Evolutionary conservation across 1,139 yeast genomes (phyloP), one percentile per base, ranked within the genome.

Genomic region (Nakaseomyces nivariensis): DNA sequence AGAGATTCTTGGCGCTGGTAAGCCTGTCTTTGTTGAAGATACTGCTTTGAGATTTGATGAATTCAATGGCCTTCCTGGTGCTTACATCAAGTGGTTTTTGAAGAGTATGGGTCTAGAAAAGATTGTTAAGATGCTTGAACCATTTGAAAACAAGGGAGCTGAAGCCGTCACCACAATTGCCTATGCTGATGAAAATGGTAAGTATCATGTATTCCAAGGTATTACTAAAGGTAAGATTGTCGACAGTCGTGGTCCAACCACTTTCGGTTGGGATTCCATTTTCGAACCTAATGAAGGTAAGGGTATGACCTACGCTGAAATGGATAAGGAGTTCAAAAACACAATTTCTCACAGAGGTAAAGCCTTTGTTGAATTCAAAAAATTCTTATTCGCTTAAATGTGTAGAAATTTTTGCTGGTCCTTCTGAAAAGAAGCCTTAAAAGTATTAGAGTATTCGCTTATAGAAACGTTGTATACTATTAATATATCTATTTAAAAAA

Each of bases 241-340:
- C 4, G 70, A 71, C 13, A 58, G 68, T 50, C 77, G 95, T 58
- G 96, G 97, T 3, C 82, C 86, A 26, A 75, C 80, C 26, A 77
- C 78, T 53, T 94, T 94, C 65, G 98, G 99, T 3, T 94, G 97
- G 96, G 97, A 92, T 69, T 82, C 96, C 5, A 72, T 87, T 47
- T 92, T 92, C 67, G 76, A 82, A 69, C 97, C 98, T 3, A 74
- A 69, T 52, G 69, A 73, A 13, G 64, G 63, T 10, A 61, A 58
- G 47, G 67, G 67, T 22, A 68, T 81, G 63, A 90, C 97, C 0
- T 87, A 85, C 64, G 97, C 97, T n/a, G 97, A 92, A 68, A 81
- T 94, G 92, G 81, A 77, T 51, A 85, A 85, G 61, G 66, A 67
- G 4, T 71, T 76, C 41, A 94, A 94, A 72, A 90, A 92, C 67